phyloP scores from a whole-genome alignment of 2,329 filamentous ascomycete genomes.

The Raffaelea arxii region DNA sequence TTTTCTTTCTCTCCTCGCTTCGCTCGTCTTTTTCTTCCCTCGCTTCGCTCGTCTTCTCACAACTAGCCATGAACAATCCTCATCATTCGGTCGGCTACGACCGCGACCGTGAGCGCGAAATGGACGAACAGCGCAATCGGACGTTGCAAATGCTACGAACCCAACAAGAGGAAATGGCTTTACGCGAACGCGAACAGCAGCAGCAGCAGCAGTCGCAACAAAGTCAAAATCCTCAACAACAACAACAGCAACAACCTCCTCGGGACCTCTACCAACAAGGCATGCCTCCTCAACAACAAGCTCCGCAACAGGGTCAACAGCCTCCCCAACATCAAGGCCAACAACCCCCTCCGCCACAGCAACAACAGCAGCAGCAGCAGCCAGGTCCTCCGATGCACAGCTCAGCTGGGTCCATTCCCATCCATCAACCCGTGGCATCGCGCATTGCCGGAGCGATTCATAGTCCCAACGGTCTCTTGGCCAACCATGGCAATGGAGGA shows the following conservation, averaged over 20 bases:
- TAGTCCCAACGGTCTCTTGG: slow-evolving; percentile 80
- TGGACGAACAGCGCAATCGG: slow-evolving; percentile 37
- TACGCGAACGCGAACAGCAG: slow-evolving; percentile 39
- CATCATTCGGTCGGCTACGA: slow-evolving; percentile 35
- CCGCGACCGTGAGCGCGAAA: slow-evolving; percentile 35
- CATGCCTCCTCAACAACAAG: too few relatives aligned
- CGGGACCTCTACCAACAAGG: slow-evolving; percentile 54
- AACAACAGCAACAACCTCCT: background rate
- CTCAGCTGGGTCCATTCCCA: slow-evolving; percentile 76
- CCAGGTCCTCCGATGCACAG: slow-evolving; percentile 68
- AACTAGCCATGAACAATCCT: slow-evolving; percentile 34
- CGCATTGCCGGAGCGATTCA: slow-evolving; percentile 74
- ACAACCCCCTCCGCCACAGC: slow-evolving; percentile 1
- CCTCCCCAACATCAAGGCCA: slow-evolving; percentile 39
- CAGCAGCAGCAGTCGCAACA: background rate
- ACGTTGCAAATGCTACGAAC: slow-evolving; percentile 31
- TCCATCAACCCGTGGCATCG: slow-evolving; percentile 89
- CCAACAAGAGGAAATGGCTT: slow-evolving; percentile 34
- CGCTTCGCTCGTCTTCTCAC: too few relatives aligned
- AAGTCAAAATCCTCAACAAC: too few relatives aligned
- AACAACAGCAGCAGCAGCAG: too few relatives aligned
- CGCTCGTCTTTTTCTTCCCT: too few relatives aligned
- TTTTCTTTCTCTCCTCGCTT: too few relatives aligned
- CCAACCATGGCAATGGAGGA: slow-evolving; percentile 48
- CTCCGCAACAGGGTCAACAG: too few relatives aligned